Evolutionary conservation across 2,329 filamentous ascomycete species (phyloP).

Genomic region (Monascus ruber): DNA sequence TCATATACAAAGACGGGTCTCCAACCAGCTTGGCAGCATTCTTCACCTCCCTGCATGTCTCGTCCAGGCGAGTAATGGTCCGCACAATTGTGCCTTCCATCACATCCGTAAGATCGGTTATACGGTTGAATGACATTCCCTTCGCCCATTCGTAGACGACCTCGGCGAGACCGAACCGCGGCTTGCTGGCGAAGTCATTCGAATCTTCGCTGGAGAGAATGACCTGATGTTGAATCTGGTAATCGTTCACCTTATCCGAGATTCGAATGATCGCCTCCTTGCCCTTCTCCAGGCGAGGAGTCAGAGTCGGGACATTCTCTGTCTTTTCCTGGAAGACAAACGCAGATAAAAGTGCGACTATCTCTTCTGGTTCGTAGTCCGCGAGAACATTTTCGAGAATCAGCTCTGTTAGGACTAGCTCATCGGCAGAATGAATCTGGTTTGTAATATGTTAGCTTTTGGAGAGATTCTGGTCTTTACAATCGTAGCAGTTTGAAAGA

Average conservation of each 20-base stretch:
- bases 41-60: constrained; percentile 94
- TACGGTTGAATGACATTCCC: constrained; percentile 97
- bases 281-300: constrained; percentile 68
- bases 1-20: constrained; percentile 81
- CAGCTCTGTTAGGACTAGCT: constrained; percentile 88
- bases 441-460: constrained; percentile 2
- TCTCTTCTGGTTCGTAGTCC: constrained; percentile 90
- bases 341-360: constrained; percentile 80
- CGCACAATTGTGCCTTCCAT: constrained; percentile 95
- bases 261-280: constrained; percentile 79
- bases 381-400: constrained; percentile 94
- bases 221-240: constrained; percentile 84
- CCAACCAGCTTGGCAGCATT: constrained; percentile 93
- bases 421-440: constrained; percentile 87
- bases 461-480: not conserved
- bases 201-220: constrained; percentile 81
- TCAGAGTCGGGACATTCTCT: constrained; percentile 65
- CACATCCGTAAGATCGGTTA: constrained; percentile 90
- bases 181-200: constrained; percentile 79
- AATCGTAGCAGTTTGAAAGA: not conserved
- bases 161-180: constrained; percentile 87
- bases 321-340: constrained; percentile 99
- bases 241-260: constrained; percentile 80
- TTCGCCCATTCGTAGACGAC: constrained; percentile 98
- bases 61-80: constrained; percentile 85